Evolutionary conservation across 2,329 filamentous ascomycete genomes (phyloP), one percentile per base, ranked within the genome.

Genomic region (Claviceps sp.): DNA sequence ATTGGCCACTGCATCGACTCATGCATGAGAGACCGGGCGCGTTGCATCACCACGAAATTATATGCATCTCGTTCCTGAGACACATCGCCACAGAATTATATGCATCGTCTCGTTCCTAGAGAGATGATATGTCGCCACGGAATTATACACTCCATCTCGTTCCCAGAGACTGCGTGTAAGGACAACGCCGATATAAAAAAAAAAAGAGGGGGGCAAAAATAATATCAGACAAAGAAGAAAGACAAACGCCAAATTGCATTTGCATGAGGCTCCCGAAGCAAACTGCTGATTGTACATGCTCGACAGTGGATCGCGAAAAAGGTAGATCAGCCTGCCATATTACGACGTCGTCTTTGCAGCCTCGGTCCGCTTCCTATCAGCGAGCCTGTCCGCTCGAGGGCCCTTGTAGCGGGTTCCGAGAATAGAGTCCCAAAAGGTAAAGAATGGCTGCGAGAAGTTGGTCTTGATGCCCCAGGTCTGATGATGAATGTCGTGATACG

Each of bases 401-500:
- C 87, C 88, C 54, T 78, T 81, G 83, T 89, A 96, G 68, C 81
- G 85, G 24, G 93, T 98, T 49, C 84, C 82, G 22, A 95, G 73
- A 30, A 89, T 63, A 47, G 79, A 76, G 66, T 98, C 93, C 89
- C 93, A 97, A 70, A 96, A 89, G 47, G 87, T 96, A 71, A 97
- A 96, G 72, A 90, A 94, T 3, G 88, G 88, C 68, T 94, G 88
- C 5, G 84, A 85, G 67, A 89, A 94, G 70, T 94, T 94, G 57
- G 85, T 87, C 78, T 97, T 98, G 76, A 98, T 95, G 53, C 93
- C 93, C 90, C 91, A 97, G 69, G 87, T 94, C 70, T 98, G 93
- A 71, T 98, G 93, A 70, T 98, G 93, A 54, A 98, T 91, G 64
- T 98, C 93, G 65, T 98, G 93, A 69, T 97, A 98, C 38, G 84